Conservation (phyloP, 305 asterid species). For the Fraxinus velutina region DNA sequence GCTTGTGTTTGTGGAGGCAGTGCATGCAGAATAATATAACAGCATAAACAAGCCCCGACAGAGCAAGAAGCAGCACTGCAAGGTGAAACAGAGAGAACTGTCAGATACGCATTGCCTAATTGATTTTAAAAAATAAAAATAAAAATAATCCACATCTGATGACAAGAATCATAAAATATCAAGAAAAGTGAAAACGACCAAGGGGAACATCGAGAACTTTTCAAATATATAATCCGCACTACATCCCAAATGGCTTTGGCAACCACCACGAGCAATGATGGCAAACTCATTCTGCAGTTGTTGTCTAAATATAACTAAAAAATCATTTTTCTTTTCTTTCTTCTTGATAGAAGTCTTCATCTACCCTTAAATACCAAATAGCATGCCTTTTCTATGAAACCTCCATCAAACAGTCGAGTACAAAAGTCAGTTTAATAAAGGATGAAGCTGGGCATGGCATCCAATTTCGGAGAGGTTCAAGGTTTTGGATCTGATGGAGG, state of each 20-base stretch:
- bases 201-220: background rate
- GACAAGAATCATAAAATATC: background rate
- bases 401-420: background rate
- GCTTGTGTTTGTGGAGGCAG: constrained; percentile 23
- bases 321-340: background rate
- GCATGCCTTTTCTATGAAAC: background rate
- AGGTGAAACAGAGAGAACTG: background rate
- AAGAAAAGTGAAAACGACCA: background rate
- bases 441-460: background rate
- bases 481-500: background rate
- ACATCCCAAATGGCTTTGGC: background rate
- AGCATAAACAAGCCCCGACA: constrained; percentile 15
- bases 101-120: background rate
- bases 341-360: background rate
- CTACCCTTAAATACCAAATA: background rate
- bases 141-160: background rate
- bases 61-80: constrained; percentile 26
- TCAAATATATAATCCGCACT: background rate
- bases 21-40: constrained; percentile 7
- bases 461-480: background rate
- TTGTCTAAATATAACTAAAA: background rate
- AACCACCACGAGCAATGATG: background rate
- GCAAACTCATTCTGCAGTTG: background rate
- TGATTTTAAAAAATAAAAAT: background rate
- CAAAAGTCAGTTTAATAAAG: background rate